Conservation (phyloP, 2,329 filamentous ascomycete species). For the Arthrocladium fulminans region DNA sequence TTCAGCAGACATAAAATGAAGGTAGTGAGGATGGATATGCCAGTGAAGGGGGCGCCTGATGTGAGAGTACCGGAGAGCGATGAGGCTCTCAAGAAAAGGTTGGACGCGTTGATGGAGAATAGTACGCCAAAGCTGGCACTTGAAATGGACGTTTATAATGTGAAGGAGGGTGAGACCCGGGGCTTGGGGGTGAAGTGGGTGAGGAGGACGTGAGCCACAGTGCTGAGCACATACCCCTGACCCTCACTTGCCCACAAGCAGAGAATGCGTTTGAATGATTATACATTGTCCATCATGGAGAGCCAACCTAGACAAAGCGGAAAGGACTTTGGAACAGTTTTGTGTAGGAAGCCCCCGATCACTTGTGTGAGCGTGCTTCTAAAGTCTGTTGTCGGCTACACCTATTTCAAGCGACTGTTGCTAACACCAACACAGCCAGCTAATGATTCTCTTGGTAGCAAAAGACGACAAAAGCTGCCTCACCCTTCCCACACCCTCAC, state of each 20-base stretch:
- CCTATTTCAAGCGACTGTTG: too few relatives aligned
- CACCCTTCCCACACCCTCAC: too few relatives aligned
- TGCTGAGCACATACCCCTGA: neutral
- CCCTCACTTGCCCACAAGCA: neutral
- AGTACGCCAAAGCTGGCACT: constrained; percentile 25
- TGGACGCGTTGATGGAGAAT: constrained; percentile 22
- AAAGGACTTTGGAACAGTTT: too few relatives aligned
- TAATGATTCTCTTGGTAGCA: too few relatives aligned
- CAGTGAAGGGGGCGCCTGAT: constrained; percentile 5
- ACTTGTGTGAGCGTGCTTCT: too few relatives aligned
- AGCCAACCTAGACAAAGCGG: too few relatives aligned
- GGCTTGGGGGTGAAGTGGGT: constrained; percentile 19
- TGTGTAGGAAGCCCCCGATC: too few relatives aligned
- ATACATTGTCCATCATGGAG: too few relatives aligned
- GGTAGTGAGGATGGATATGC: constrained; percentile 17
- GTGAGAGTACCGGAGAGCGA: constrained; percentile 19
- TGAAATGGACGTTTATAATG: constrained; percentile 23
- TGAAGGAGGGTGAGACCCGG: constrained; percentile 7
- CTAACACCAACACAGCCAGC: too few relatives aligned
- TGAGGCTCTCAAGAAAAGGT: constrained; percentile 17
- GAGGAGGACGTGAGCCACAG: constrained; percentile 1
- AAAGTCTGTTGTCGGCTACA: too few relatives aligned
- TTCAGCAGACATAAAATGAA: constrained; percentile 25
- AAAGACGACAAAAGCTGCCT: too few relatives aligned
- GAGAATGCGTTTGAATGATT: neutral